Evolutionary conservation across 2,329 filamentous ascomycete species (phyloP), one percentile per base, ranked within the genome.

Genomic region (Fusarium sp.): DNA sequence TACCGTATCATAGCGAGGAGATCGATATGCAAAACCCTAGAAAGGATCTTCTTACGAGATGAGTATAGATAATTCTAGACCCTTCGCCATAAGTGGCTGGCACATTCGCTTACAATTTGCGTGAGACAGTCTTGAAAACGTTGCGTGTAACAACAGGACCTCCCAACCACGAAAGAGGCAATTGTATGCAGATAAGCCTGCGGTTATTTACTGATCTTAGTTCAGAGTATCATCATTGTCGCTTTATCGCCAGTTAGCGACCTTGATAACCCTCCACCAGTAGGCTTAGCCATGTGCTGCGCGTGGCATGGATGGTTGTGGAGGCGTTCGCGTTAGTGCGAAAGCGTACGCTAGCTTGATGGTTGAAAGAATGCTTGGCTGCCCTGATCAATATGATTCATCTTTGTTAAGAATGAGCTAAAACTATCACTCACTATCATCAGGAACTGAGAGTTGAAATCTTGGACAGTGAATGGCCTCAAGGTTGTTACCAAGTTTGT

Each of bases 301-400:
- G 38, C n/a, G 11, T 40, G 18, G 38, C 38, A 40, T 31, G 24
- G 36, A 33, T 15, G 14, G n/a, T 20, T 52, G 56, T 62, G 56
- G 60, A 72, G 72, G 68, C 39, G 72, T 74, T 74, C 63, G 68
- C 65, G 42, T 63, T 69, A 71, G 69, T 71, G 56, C 49, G 48
- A 53, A 40, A 65, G 42, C 36, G 54, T 66, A 36, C 53, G 45
- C 45, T 46, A 55, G 50, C 28, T n/a, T 10, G 18, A 28, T 40
- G 40, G 38, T 56, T 31, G 24, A 44, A 44, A 49, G 51, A 56
- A 42, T 56, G 62, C 55, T 56, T 68, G 55, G 31, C 52, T 43
- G 43, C 17, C 18, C n/a, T 24, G 24, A 40, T 45, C 14, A 39
- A 28, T 24, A 65, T 53, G 36, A 65, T 59, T 59, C 39, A 59